Base-by-base conservation (phyloP, 163 green algal species). In the Scenedesmus sp. region DNA sequence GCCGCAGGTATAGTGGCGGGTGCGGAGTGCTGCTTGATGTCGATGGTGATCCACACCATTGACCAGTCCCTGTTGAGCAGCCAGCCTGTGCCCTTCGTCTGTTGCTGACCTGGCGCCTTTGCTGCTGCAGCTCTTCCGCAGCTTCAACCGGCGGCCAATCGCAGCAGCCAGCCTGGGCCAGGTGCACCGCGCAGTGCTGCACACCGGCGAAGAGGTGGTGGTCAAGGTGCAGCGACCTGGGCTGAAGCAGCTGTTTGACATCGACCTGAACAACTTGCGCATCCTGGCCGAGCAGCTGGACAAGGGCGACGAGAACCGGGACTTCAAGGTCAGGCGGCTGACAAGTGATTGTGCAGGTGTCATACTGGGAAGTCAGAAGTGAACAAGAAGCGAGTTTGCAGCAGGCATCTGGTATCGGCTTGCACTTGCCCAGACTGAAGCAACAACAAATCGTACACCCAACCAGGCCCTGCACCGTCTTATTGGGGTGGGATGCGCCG, bases 191-290 rank as follows among this genome's bases (percentile, higher is more conserved):
- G 94, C 94, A 0, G 79, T 86, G 82, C 91, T 96, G 89, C 92
- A 86, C 61, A 94, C 46, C 42, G 94, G 94, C 1, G 93, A 96
- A 90, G 79, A 95, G 88, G 94, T 96, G 84, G 96, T 98, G 84
- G 94, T 99, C 46, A 98, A 99, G 95, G 97, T 99, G 87, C 98
- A 99, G 93, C 94, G 97, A 68, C 97, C 97, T 0, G 96, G 96
- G 0, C 94, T 99, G 79, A 98, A 98, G 93, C 94, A 97, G 92
- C 95, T 99, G 33, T 99, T 99, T 94, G 97, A 99, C 92, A 98
- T 99, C 65, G 98, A 99, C 89, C 94, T 99, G 24, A 96, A 98
- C 88, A 99, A 99, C 93, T 81, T 99, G 73, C 93, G 96, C 15
- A 95, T 99, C 72, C 93, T 99, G 79, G 97, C 98, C 44, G 93